Base-by-base conservation (phyloP, 116 monocot species). In the Phalaenopsis hybrid region DNA sequence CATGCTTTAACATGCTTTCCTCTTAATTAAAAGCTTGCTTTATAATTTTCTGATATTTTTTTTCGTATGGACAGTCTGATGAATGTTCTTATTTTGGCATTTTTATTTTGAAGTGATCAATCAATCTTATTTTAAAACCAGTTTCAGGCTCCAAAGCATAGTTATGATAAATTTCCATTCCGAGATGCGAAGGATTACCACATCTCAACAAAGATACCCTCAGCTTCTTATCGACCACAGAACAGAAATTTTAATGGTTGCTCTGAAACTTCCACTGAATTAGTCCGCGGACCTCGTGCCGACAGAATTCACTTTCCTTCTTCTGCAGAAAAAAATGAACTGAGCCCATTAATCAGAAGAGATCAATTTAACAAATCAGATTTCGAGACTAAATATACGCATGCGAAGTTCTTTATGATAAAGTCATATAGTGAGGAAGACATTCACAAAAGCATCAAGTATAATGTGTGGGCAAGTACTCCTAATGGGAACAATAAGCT, bases 401-500 rank as follows among this genome's bases (percentile, higher is more conserved):
- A 90, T 13, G 94, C 94, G 12, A 90, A 85, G 79, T 92, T 94
- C 78, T 92, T 90, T 48, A 90, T 94, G 92, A 94, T 94, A 88
- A 94, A 92, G 72, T 92, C 94, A n/a, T 92, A 68, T 43, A 86
- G 85, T 77, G 94, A 94, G 79, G 91, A 94, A 74, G 91, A 94
- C 44, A 81, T 94, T 49, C 91, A 91, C 78, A 92, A 88, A 45
- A 88, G 94, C 76, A 88, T 94, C 81, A 94, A 94, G 74, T 94
- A 94, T 82, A 90, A 70, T 79, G 94, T 94, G 8, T 94, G 92
- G 94, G 67, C 94, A 63, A 94, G 94, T 49, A 94, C 94, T 70
- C 79, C 75, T 28, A 49, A 75, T 81, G 94, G 94, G 49, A 94
- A 94, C 84, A 85, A 84, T 34, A 94, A 94, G 85, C 80, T 94